Percentiles rank a stretch among this genome's conserved stretches.
phyloP scores from a whole-genome alignment of 1,284 basidiomycete genomes.

The Cystobasidiaceae sp. region DNA sequence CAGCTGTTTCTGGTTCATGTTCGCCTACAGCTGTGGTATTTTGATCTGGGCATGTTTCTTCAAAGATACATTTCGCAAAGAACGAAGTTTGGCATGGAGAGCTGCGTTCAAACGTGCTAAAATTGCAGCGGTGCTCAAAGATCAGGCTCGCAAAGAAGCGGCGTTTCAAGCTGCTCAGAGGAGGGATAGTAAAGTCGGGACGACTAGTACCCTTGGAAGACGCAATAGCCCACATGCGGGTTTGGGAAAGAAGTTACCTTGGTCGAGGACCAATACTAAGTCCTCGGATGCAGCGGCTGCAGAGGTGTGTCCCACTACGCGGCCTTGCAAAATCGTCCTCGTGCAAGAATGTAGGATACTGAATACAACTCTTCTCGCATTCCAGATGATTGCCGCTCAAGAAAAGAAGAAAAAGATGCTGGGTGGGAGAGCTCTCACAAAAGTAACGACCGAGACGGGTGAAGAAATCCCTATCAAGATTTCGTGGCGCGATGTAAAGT shows the following conservation, averaged over 20 bases:
- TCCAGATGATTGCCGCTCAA: not conserved
- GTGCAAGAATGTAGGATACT: not conserved
- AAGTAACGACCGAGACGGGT: constrained; percentile 34
- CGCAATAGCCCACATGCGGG: constrained; percentile 14
- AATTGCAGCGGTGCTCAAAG: constrained; percentile 23
- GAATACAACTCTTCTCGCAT: not conserved
- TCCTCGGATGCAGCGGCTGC: not conserved
- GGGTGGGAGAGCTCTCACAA: constrained; percentile 8
- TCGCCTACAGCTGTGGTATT: constrained; percentile 48
- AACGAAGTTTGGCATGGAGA: constrained; percentile 63
- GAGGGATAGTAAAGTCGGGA: too few relatives aligned
- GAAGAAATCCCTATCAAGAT: constrained; percentile 26
- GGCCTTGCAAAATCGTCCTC: not conserved
- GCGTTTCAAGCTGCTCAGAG: constrained; percentile 7
- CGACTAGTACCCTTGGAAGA: too few relatives aligned
- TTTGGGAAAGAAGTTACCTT: constrained; percentile 39
- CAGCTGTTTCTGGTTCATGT: constrained; percentile 72
- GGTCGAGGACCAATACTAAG: constrained; percentile 38
- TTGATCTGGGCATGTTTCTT: constrained; percentile 60
- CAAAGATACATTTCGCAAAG: constrained; percentile 73
- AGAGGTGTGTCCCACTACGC: not conserved
- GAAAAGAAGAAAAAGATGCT: constrained; percentile 3
- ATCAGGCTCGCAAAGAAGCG: constrained; percentile 19
- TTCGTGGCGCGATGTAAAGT: constrained; percentile 21
- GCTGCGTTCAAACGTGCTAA: constrained; percentile 36